Evolutionary conservation across 768 basidiomycete genomes (phyloP).

Genomic region (Boletus vermiculosoides): DNA sequence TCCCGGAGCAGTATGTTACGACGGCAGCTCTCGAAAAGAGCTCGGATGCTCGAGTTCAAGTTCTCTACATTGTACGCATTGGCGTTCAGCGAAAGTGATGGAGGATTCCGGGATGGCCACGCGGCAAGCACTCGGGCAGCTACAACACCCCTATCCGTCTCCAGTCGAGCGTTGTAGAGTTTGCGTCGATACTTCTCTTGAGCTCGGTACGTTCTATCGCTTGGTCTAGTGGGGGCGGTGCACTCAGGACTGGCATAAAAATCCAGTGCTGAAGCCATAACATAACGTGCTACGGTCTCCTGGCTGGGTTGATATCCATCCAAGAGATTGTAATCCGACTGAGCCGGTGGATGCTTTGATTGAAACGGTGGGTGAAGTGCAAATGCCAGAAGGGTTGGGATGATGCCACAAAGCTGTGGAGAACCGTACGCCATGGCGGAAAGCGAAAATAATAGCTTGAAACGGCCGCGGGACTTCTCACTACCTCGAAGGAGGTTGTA

Average conservation of each 20-base stretch:
- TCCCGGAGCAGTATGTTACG: not conserved
- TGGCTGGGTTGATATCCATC: not conserved
- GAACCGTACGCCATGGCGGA: conserved; percentile 30
- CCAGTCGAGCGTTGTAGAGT: not conserved
- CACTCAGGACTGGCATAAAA: not conserved
- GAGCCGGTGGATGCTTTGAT: conserved; percentile 4
- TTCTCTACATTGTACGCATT: not conserved
- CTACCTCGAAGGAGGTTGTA: conserved; percentile 25
- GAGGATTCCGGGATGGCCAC: not conserved
- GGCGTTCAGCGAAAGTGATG: not conserved
- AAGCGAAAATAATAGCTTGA: conserved; percentile 29
- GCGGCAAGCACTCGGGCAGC: not conserved
- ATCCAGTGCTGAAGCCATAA: not conserved
- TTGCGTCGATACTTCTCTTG: not conserved
- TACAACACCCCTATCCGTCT: rapidly evolving
- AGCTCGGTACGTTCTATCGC: not conserved
- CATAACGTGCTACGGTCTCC: not conserved
- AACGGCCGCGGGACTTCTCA: not conserved
- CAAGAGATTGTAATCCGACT: not conserved
- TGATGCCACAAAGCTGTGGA: not conserved
- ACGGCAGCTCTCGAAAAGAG: not conserved
- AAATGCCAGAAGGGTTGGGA: conserved; percentile 33
- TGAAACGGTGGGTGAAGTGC: conserved; percentile 11
- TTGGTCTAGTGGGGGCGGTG: too few relatives aligned
- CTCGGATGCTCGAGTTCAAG: not conserved